Evolutionary conservation across 208 protist genomes (phyloP).

Genomic region (Phytomonas francai): DNA sequence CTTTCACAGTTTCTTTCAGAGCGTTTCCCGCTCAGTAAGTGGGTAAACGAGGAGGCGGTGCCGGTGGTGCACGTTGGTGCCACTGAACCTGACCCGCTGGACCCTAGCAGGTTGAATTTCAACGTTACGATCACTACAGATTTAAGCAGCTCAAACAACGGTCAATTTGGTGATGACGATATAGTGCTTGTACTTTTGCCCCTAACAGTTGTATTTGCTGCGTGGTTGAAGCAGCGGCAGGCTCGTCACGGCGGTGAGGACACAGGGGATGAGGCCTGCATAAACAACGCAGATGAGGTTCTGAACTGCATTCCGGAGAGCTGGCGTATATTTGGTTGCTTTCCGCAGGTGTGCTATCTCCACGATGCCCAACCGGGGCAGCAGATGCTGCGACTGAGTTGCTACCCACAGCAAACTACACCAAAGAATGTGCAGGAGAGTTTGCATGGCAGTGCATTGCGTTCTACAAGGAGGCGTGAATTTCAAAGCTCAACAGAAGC

Average conservation of each 20-base stretch:
- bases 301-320: slow-evolving; percentile 20
- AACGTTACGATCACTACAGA: background rate
- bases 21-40: too few relatives aligned
- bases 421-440: background rate
- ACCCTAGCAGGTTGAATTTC: background rate
- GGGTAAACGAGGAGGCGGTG: too few relatives aligned
- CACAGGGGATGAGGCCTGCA: slow-evolving; percentile 8
- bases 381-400: slow-evolving; percentile 26
- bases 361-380: slow-evolving; percentile 17
- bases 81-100: too few relatives aligned
- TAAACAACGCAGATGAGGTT: slow-evolving; percentile 6
- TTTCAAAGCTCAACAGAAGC: background rate
- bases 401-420: slow-evolving; percentile 14
- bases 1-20: too few relatives aligned
- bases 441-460: background rate
- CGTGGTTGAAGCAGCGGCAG: slow-evolving; percentile 22
- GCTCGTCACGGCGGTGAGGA: background rate
- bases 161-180: slow-evolving; percentile 9
- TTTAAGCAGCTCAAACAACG: background rate
- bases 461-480: background rate
- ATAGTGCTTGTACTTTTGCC: slow-evolving; percentile 58
- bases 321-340: slow-evolving; percentile 51
- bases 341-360: slow-evolving; percentile 60
- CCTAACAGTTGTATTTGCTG: slow-evolving; percentile 21
- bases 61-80: too few relatives aligned